Percentiles rank a stretch among this genome's conserved stretches.
These are phyloP conservation scores for Metschnikowia dekortorum DNA, from an alignment of 805 yeast genomes.

Conservation along the genomic window DNA sequence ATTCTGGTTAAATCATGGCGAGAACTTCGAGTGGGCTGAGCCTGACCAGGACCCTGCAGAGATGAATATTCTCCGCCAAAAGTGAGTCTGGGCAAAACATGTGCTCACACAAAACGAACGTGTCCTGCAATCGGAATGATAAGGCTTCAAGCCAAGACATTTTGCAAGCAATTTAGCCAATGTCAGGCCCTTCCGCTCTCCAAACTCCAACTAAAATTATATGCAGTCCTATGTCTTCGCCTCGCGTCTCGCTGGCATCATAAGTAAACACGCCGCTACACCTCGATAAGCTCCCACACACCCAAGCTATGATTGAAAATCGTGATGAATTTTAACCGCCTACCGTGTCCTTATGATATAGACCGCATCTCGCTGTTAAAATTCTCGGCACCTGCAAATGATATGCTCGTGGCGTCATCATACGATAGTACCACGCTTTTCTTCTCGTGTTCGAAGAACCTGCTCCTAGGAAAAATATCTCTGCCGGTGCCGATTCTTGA, in stretches of 20 bases:
- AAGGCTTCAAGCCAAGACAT: too few species aligned
- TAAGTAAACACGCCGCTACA: background rate
- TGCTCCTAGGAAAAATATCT: slow-evolving; percentile 4
- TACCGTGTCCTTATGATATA: slow-evolving; percentile 7
- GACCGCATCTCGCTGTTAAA: slow-evolving; percentile 6
- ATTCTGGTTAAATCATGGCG: slow-evolving; percentile 50
- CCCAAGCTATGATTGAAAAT: background rate
- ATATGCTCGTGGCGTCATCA: slow-evolving; percentile 11
- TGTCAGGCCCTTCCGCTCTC: background rate
- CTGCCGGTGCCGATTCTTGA: slow-evolving; percentile 23
- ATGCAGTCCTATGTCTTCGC: background rate
- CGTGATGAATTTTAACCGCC: slow-evolving; percentile 10
- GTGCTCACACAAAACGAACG: too few species aligned
- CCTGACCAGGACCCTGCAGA: slow-evolving; percentile 87
- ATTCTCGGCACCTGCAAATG: slow-evolving; percentile 10
- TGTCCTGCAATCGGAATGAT: too few species aligned
- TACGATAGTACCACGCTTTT: slow-evolving; percentile 10
- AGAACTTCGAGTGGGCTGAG: slow-evolving; percentile 83
- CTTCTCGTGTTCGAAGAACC: slow-evolving; percentile 6
- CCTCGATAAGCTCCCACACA: background rate
- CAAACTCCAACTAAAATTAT: background rate
- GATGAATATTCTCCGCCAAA: slow-evolving; percentile 9
- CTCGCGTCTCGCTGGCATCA: background rate
- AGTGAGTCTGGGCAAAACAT: background rate
- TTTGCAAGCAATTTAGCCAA: too few species aligned